Percentiles rank a stretch among this genome's conserved stretches.
phyloP scores from a whole-genome alignment of 345 rosid genomes.

The Draba incana region DNA sequence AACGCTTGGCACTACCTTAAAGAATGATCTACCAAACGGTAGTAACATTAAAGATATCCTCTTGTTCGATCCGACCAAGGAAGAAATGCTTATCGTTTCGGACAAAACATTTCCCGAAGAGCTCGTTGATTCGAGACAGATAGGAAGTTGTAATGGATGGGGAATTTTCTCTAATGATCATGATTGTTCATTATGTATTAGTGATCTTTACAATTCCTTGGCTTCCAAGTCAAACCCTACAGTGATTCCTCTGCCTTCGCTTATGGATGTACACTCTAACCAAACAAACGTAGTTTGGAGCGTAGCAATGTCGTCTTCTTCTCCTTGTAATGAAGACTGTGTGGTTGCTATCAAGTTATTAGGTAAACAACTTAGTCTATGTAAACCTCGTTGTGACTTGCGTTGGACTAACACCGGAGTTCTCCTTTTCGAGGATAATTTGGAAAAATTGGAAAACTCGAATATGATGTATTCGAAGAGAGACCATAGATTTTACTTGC shows the following conservation, averaged over 20 bases:
- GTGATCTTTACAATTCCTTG: constrained; percentile 17
- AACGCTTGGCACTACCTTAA: constrained; percentile 22
- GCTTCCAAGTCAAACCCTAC: constrained; percentile 20
- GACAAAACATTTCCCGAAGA: constrained; percentile 18
- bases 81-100: constrained; percentile 24
- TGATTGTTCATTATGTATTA: constrained; percentile 12
- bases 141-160: constrained; percentile 29
- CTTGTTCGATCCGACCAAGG: constrained; percentile 28
- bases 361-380: constrained; percentile 21
- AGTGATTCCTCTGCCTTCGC: constrained; percentile 21
- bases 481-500: constrained; percentile 27
- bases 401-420: constrained; percentile 26
- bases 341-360: constrained; percentile 23
- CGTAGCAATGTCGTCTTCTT: constrained; percentile 2
- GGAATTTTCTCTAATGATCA: constrained; percentile 22
- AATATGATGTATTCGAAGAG: constrained; percentile 17
- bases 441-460: constrained; percentile 1
- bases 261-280: not conserved
- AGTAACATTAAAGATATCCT: constrained; percentile 16
- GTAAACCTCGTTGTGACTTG: constrained; percentile 13
- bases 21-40: constrained; percentile 9
- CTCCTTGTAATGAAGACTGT: constrained; percentile 19
- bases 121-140: constrained; percentile 12
- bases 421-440: not conserved
- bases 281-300: constrained; percentile 22